These are phyloP conservation scores for Rubroboletus pulcherrimus DNA, from an alignment of 768 basidiomycete species.

Conservation along the genomic window DNA sequence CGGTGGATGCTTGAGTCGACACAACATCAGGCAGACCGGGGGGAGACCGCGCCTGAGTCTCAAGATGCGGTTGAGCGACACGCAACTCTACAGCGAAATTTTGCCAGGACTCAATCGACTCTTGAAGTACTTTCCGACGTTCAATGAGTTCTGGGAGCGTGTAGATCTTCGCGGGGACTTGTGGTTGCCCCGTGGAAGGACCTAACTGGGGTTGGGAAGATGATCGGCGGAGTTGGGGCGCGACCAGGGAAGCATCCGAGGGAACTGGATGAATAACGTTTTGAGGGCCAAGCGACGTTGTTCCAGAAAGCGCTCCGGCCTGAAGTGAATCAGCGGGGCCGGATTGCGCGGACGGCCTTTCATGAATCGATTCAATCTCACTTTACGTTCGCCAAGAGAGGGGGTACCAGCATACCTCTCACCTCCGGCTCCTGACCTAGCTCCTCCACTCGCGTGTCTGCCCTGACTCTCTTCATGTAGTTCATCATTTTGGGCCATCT, in stretches of 20 bases:
- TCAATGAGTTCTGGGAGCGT: conserved; percentile 27
- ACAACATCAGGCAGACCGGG: neutral
- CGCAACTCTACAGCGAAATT: conserved; percentile 18
- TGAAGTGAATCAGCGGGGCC: conserved; percentile 1
- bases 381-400: conserved; percentile 3
- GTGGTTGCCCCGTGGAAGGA: conserved; percentile 12
- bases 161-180: conserved; percentile 19
- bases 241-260: conserved; percentile 9
- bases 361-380: conserved; percentile 4
- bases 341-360: conserved; percentile 11
- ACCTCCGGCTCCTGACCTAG: neutral
- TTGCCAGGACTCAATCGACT: conserved; percentile 25
- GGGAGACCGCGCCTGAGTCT: conserved; percentile 1
- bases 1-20: neutral
- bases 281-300: neutral
- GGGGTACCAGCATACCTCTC: conserved; percentile 14
- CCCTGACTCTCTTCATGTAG: conserved; percentile 5
- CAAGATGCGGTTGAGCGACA: conserved; percentile 12
- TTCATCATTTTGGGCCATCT: conserved; percentile 24
- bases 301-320: conserved; percentile 2
- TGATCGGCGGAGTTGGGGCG: conserved; percentile 25
- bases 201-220: conserved; percentile 28
- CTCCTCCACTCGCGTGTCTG: neutral
- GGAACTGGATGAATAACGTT: neutral
- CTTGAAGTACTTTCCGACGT: conserved; percentile 22